Evolutionary conservation across 2,329 filamentous ascomycete species (phyloP), one percentile per base, ranked within the genome.

Genomic region (Fusarium sp.): DNA sequence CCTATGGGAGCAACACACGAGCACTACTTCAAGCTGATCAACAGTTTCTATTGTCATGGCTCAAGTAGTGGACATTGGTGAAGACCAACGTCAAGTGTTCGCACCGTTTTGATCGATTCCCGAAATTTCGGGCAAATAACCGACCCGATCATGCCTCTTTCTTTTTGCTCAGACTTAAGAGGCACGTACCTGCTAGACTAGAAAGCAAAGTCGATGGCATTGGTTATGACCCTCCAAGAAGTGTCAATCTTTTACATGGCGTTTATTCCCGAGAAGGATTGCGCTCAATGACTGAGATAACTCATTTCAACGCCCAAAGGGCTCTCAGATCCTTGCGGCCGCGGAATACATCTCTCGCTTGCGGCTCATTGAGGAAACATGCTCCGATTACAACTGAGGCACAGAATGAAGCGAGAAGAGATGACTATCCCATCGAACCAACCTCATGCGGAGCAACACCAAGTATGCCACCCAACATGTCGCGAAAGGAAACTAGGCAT

Each of bases 351-450:
- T 34, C 17, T 34, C 32, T 34, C 15, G 15, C 32, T 15, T n/a
- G 32, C 17, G 9, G 34, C 34, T 19, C 17, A 5, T 36, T 36
- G 34, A 36, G 34, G 11, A 40, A 45, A 30, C 11, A 15, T n/a
- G 9, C 12, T 21, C 21, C 38, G 12, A n/a, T 17, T 24, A 24
- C n/a, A 23, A 32, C 15, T 38, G 34, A 56, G 42, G 48, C 56
- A 55, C 48, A 36, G 38, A 46, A 23, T 28, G 23, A 38, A 56
- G 43, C 36, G 57, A 56, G 36, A 48, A 44, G 42, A 44, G 24
- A 43, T 7, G 30, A 21, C 24, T 28, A 62, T 39, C n/a, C 42
- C 24, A n/a, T 21, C 28, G 23, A 15, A 15, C 44, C 39, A 14
- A 24, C 54, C 15, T 34, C 36, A 48, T 56, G 30, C 43, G 43